A percentile compares a stretch with the other conserved stretches of the same genome.
Evolutionary conservation across 192 early-diverging fungal genomes (phyloP).

Genomic region (Coemansia nantahalensis): DNA sequence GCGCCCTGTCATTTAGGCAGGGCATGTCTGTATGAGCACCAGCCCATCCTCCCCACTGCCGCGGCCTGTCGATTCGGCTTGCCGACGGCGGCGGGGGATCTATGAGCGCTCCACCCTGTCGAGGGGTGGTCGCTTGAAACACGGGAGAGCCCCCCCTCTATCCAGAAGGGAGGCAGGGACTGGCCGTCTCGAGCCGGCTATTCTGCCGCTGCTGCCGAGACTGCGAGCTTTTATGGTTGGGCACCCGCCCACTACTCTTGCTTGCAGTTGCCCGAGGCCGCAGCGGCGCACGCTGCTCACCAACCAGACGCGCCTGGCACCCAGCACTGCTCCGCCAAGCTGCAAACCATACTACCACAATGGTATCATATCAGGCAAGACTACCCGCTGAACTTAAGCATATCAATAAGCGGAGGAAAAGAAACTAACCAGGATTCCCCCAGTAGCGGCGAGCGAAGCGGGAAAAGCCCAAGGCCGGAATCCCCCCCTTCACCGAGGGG

Average conservation of each 20-base stretch:
- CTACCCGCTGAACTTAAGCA: constrained; percentile 77
- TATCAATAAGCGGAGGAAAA: constrained; percentile 83
- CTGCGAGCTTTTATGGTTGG: too few species aligned
- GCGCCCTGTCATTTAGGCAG: constrained; percentile 42
- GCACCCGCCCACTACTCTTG: too few species aligned
- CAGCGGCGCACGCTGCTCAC: too few species aligned
- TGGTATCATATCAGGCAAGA: constrained; percentile 63
- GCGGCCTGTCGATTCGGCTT: too few species aligned
- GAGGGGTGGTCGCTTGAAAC: constrained; percentile 7
- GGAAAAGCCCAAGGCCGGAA: constrained; percentile 71
- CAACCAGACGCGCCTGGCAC: neutral
- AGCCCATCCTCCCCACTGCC: constrained; percentile 22
- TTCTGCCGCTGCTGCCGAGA: too few species aligned
- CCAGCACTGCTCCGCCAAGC: too few species aligned
- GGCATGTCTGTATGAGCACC: constrained; percentile 63
- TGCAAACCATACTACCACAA: too few species aligned
- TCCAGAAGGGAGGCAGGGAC: too few species aligned
- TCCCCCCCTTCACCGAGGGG: constrained; percentile 3
- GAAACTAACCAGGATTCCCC: constrained; percentile 78
- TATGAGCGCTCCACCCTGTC: neutral
- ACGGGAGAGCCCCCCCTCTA: neutral
- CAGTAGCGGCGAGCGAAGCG: constrained; percentile 77
- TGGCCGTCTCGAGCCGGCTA: too few species aligned
- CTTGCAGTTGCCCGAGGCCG: neutral
- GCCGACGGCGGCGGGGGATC: too few species aligned